Base-by-base conservation (phyloP, 495 filamentous ascomycete species). In the Tuber borchii region DNA sequence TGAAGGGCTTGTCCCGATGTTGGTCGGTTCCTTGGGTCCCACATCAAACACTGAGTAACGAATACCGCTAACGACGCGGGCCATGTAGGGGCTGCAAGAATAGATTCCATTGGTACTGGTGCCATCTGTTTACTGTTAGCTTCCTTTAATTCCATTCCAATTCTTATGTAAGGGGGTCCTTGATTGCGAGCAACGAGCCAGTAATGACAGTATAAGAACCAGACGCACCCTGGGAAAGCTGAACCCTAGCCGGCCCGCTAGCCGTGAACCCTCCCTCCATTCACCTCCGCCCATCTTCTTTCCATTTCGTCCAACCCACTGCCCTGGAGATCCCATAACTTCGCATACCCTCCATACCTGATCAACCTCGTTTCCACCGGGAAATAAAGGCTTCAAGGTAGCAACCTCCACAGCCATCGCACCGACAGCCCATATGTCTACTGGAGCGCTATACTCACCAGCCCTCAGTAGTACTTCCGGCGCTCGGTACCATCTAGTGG, bases 401-500 rank as follows among this genome's bases (percentile, higher is more conserved):
- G 96, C 96, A 79, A 99, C 92, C 83, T 99, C 96, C 2, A 99
- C 96, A 10, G 96, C 95, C 96, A 99, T 99, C n/a, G 96, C 96
- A 83, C 96, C 96, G 68, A 99, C 88, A 17, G 91, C 96, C 96
- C 96, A 99, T 82, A 99, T 98, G 83, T 99, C 96, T 8, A 99
- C 96, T 0, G 96, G 96, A 0, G 96, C 93, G 0, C 95, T 98
- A 85, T 99, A 99, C 84, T 97, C 93, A 70, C 96, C 96, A 14
- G 96, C 96, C 78, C 96, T 90, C 44, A 99, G 86, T 45, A 99
- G 87, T 1, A 99, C 96, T 81, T 99, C 96, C 0, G 96, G 96
- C 8, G 96, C 96, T 70, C 96, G 93, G 82, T 99, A 99, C 96
- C 96, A 99, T 78, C 96, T 86, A 8, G 96, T 99, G 0, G 96